These are phyloP conservation scores for Dioszegia hungarica DNA, from an alignment of 768 basidiomycete genomes.

Conservation along the genomic window DNA sequence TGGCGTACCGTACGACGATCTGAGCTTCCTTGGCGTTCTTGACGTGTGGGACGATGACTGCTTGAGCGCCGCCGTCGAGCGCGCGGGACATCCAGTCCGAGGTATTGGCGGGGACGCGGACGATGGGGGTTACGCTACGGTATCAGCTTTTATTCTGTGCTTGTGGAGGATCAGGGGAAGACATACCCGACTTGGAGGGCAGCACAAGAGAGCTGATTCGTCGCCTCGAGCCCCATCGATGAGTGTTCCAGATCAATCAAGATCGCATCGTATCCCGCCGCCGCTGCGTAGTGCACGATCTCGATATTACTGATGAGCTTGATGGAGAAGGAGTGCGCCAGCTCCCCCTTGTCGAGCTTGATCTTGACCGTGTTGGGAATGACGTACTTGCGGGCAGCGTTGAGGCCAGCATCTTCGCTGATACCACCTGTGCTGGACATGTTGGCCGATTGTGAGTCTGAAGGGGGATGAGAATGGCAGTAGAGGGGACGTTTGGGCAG, in stretches of 20 bases:
- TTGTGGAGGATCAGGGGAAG: neutral
- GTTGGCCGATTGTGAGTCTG: no score
- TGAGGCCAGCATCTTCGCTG: neutral
- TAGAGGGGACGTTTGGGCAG: no score
- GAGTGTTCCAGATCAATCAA: conserved; percentile 40
- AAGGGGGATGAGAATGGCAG: no score
- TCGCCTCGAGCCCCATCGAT: conserved; percentile 25
- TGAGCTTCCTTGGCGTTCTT: conserved; percentile 25
- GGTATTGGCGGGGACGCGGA: conserved; percentile 37
- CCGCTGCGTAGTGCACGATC: conserved; percentile 26
- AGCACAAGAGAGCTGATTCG: conserved; percentile 20
- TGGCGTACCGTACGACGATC: conserved; percentile 26
- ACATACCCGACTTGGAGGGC: conserved; percentile 28
- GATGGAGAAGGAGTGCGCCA: conserved; percentile 32
- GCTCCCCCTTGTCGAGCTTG: conserved; percentile 4
- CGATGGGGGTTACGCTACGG: conserved; percentile 26
- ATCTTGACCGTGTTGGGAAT: conserved; percentile 17
- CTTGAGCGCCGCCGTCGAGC: conserved; percentile 36
- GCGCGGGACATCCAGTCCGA: conserved; percentile 40
- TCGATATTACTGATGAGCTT: conserved; percentile 24
- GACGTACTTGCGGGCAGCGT: neutral
- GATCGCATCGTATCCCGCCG: conserved; percentile 30
- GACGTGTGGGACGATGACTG: conserved; percentile 40
- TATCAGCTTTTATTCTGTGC: neutral
- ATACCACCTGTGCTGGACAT: neutral